Evolutionary conservation across 371 early-diverging fungal species (phyloP).

Genomic region (Mortierella sp.): DNA sequence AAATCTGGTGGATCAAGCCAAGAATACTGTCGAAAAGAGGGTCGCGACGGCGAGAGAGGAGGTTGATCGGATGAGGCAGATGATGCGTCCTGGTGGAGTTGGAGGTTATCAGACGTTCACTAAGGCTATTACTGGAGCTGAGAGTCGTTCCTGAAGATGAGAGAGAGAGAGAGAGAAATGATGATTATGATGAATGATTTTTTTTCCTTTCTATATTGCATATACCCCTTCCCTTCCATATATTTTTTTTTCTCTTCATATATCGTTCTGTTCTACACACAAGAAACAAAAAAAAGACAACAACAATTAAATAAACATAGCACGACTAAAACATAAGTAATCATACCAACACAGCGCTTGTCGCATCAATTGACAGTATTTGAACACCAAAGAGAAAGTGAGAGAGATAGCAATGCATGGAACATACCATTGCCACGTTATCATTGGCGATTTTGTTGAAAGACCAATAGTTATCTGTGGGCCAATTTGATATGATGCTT

Average conservation of each 20-base stretch:
- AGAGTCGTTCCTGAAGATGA: background rate
- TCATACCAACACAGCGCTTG: background rate
- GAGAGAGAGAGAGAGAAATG: background rate
- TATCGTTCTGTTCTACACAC: background rate
- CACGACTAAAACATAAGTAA: background rate
- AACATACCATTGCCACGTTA: too few relatives aligned
- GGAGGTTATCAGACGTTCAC: background rate
- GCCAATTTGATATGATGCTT: too few relatives aligned
- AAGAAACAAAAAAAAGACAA: background rate
- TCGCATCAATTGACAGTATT: background rate
- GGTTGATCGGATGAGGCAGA: constrained; percentile 40
- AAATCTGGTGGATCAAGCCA: constrained; percentile 49
- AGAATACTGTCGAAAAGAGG: constrained; percentile 45
- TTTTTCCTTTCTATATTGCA: background rate
- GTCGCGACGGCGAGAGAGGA: constrained; percentile 52
- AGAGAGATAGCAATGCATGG: too few relatives aligned
- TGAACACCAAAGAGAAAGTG: too few relatives aligned
- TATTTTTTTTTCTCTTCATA: background rate
- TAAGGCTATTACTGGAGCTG: constrained; percentile 35
- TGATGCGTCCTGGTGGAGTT: constrained; percentile 21
- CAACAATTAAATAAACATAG: background rate
- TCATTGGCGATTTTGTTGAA: too few relatives aligned
- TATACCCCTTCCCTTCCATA: background rate
- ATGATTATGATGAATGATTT: background rate
- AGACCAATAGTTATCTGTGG: too few relatives aligned